Conservation (phyloP, 768 basidiomycete species). For the Boletus tylopilopsis region DNA sequence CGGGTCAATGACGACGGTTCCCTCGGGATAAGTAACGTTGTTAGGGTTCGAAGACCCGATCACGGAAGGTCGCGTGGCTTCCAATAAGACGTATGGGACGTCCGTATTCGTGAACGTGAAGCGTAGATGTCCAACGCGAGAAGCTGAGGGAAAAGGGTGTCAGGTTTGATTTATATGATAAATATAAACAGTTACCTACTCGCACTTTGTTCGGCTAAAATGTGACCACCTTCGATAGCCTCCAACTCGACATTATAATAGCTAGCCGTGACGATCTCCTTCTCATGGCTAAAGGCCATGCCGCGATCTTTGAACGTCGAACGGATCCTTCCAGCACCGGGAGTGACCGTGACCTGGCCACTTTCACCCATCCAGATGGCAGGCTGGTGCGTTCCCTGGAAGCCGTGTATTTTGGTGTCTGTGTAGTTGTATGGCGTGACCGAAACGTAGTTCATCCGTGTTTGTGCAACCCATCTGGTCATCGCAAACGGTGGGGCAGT, state of each 20-base stretch:
- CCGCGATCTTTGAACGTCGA: constrained; percentile 58
- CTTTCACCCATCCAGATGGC: constrained; percentile 91
- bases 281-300: constrained; percentile 46
- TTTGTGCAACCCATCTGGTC: constrained; percentile 85
- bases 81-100: constrained; percentile 59
- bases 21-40: constrained; percentile 52
- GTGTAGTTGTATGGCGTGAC: constrained; percentile 70
- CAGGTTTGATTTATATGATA: not conserved
- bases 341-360: constrained; percentile 56
- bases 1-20: constrained; percentile 45
- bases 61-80: constrained; percentile 61
- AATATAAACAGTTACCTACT: constrained; percentile 39
- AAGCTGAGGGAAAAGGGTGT: constrained; percentile 47
- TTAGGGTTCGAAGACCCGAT: constrained; percentile 48
- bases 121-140: constrained; percentile 69
- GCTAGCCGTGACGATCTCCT: constrained; percentile 51
- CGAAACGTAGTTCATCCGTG: constrained; percentile 71
- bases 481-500: constrained; percentile 79
- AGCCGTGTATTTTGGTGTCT: constrained; percentile 59
- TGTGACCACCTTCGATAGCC: constrained; percentile 46
- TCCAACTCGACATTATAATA: constrained; percentile 58
- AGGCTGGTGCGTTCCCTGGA: constrained; percentile 77
- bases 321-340: constrained; percentile 50
- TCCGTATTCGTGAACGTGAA: constrained; percentile 54
- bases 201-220: constrained; percentile 58